Percentiles rank a stretch among this genome's conserved stretches.
phyloP scores from a whole-genome alignment of 148 eudicot species.

The Tetragonia tetragonoides region DNA sequence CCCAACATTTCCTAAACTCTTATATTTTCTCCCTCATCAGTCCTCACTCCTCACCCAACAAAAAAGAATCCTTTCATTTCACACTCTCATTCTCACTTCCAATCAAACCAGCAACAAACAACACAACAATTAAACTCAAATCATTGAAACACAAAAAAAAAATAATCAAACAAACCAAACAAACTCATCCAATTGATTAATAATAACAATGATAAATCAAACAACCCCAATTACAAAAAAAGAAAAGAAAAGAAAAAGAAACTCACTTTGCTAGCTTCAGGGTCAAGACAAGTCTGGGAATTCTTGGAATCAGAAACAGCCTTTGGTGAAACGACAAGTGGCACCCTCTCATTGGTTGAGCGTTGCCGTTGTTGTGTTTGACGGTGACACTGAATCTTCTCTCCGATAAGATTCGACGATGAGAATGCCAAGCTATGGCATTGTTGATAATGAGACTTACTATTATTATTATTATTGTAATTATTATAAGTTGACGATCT shows the following conservation, averaged over 20 bases:
- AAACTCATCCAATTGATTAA: background rate
- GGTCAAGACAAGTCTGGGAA: conserved; percentile 96
- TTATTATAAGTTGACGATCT: conserved; percentile 4
- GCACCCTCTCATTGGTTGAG: conserved; percentile 6
- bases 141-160: background rate
- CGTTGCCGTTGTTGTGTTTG: background rate
- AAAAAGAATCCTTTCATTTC: too few species aligned
- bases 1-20: too few species aligned
- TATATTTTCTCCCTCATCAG: too few species aligned
- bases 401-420: conserved; percentile 50
- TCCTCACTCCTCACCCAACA: too few species aligned
- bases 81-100: background rate
- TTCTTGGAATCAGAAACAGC: conserved; percentile 90
- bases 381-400: conserved; percentile 26
- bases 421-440: conserved; percentile 36
- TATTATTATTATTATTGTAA: too few species aligned
- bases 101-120: background rate
- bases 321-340: conserved; percentile 59
- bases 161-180: background rate
- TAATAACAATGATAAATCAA: background rate
- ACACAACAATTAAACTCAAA: background rate
- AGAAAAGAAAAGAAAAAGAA: background rate
- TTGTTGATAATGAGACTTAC: background rate
- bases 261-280: conserved; percentile 87
- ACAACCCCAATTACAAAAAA: background rate